phyloP scores from a whole-genome alignment of 108 stramenopile genomes.

The Pseudonitzschia multistriata region DNA sequence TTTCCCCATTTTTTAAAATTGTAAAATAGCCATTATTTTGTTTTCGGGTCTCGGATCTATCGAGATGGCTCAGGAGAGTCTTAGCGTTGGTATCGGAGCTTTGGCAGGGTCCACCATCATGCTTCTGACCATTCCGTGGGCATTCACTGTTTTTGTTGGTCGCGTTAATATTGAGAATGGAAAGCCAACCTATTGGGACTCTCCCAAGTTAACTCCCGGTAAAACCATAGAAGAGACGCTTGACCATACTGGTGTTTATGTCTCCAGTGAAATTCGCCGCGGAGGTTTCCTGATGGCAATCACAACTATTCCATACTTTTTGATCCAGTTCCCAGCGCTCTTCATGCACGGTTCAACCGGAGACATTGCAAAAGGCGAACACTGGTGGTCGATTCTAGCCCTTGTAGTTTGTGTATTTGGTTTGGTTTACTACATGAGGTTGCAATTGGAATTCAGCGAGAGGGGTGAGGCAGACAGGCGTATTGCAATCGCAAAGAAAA shows the following conservation, averaged over 20 bases:
- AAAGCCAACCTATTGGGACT: constrained; percentile 46
- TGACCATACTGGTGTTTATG: constrained; percentile 58
- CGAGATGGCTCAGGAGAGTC: constrained; percentile 79
- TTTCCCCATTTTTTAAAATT: background rate
- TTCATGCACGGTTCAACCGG: constrained; percentile 59
- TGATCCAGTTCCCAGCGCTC: constrained; percentile 86
- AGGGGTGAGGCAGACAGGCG: constrained; percentile 58
- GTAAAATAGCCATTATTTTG: constrained; percentile 80
- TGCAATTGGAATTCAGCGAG: constrained; percentile 68
- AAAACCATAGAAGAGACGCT: constrained; percentile 17
- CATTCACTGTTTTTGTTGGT: constrained; percentile 77
- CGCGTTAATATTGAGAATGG: constrained; percentile 81
- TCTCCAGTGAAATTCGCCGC: constrained; percentile 55
- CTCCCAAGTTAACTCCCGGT: constrained; percentile 50
- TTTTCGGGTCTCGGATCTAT: constrained; percentile 91
- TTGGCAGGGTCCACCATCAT: constrained; percentile 97
- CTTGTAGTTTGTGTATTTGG: constrained; percentile 63
- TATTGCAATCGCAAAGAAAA: constrained; percentile 69
- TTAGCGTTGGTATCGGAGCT: constrained; percentile 94
- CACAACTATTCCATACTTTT: constrained; percentile 85
- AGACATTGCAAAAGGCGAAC: constrained; percentile 66
- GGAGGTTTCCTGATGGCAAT: constrained; percentile 78
- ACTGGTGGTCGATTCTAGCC: constrained; percentile 63
- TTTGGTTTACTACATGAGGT: constrained; percentile 65
- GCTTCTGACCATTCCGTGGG: constrained; percentile 95